Evolutionary conservation across 2,329 filamentous ascomycete species (phyloP).

Genomic region (Xylaria sp.): DNA sequence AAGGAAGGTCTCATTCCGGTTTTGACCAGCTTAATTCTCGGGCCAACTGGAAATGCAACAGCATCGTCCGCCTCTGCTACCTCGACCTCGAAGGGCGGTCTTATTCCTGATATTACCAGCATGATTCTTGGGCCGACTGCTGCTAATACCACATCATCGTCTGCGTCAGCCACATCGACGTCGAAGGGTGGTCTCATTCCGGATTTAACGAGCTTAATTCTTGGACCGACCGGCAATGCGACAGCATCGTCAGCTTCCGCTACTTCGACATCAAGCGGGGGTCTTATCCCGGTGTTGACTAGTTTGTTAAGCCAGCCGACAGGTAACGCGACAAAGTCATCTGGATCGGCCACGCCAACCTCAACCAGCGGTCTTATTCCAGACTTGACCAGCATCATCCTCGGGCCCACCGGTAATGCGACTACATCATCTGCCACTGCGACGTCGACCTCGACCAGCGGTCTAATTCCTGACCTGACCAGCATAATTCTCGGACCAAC

Average conservation of each 20-base stretch:
- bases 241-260: conserved; percentile 12
- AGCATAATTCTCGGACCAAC: conserved; percentile 7
- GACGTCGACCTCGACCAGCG: neutral
- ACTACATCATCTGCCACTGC: neutral
- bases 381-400: neutral
- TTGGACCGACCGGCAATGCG: neutral
- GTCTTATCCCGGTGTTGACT: conserved; percentile 2
- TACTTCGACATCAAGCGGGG: neutral
- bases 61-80: conserved; percentile 7
- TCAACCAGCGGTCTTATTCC: neutral
- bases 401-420: neutral
- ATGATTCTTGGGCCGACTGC: neutral
- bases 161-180: neutral
- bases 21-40: neutral
- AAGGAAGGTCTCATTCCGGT: neutral
- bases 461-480: conserved; percentile 3
- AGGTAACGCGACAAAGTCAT: conserved; percentile 18
- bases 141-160: neutral
- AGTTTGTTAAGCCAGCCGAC: conserved; percentile 7
- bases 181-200: neutral
- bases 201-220: conserved; percentile 1
- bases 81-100: neutral
- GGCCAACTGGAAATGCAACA: conserved; percentile 16
- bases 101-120: neutral
- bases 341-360: neutral